These are phyloP conservation scores for Didymella glomerata DNA, from an alignment of 2,329 filamentous ascomycete genomes.

Conservation along the genomic window DNA sequence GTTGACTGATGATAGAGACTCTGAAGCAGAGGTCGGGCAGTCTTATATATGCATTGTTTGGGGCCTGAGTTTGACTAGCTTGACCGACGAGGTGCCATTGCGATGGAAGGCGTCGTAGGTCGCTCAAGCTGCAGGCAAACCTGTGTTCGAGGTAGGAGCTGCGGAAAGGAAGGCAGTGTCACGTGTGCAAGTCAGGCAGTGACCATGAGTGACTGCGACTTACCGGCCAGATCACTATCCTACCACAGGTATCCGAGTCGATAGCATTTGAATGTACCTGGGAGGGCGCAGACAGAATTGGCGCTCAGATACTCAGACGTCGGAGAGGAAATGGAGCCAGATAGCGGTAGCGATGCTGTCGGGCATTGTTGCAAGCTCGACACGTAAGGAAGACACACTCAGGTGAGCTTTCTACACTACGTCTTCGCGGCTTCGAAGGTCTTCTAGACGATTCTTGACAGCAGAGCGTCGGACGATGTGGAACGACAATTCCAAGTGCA, in stretches of 20 bases:
- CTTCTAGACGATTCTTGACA: neutral
- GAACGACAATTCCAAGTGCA: neutral
- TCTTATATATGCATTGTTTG: conserved; percentile 5
- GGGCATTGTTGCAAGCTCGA: neutral
- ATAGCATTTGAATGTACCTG: neutral
- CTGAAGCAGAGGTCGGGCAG: neutral
- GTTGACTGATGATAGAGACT: conserved; percentile 8
- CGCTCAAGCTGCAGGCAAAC: conserved; percentile 3
- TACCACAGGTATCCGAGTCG: too few species aligned
- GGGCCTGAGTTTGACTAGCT: conserved; percentile 2
- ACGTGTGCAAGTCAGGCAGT: neutral
- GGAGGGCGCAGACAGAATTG: neutral
- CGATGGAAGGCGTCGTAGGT: neutral
- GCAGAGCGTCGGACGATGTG: neutral
- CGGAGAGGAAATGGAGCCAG: neutral
- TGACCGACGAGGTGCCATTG: neutral
- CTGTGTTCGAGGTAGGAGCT: neutral
- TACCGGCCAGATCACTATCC: too few species aligned
- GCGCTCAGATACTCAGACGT: neutral
- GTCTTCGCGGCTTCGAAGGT: neutral
- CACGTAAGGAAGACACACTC: neutral
- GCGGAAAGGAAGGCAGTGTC: neutral
- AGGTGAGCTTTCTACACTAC: neutral
- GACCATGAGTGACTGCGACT: neutral
- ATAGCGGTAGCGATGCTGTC: neutral